Evolutionary conservation across 1,139 yeast species (phyloP).

Genomic region (Suhomyces anneliseae): DNA sequence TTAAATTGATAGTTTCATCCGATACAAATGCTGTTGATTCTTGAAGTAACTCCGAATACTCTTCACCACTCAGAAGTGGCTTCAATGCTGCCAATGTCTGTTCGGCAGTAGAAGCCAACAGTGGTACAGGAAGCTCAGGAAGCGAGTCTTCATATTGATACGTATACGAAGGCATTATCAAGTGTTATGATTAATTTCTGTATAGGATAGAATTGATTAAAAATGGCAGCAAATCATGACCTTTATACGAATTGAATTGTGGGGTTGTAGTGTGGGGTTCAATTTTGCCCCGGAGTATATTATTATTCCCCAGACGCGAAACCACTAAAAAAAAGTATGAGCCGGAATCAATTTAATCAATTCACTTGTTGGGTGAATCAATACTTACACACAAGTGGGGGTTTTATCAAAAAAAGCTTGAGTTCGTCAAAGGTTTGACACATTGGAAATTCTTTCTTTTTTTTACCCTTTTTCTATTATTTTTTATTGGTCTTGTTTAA

Average conservation of each 20-base stretch:
- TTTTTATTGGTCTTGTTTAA: too few species aligned
- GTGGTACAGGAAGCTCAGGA: constrained; percentile 58
- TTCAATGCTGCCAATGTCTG: constrained; percentile 50
- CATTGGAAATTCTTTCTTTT: too few species aligned
- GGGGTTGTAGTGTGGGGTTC: constrained; percentile 7
- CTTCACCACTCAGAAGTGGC: constrained; percentile 49
- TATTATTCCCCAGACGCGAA: too few species aligned
- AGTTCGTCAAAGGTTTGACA: too few species aligned
- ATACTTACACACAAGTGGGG: too few species aligned
- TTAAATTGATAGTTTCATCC: constrained; percentile 38
- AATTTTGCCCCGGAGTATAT: not conserved
- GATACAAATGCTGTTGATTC: constrained; percentile 48
- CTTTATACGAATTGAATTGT: not conserved
- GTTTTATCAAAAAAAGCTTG: too few species aligned
- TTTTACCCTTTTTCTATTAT: too few species aligned
- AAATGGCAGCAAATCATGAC: not conserved
- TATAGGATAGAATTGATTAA: not conserved
- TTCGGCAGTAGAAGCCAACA: constrained; percentile 41
- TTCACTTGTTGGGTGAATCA: too few species aligned
- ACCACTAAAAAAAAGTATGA: too few species aligned
- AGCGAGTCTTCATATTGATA: constrained; percentile 28
- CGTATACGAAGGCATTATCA: constrained; percentile 3
- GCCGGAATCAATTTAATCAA: too few species aligned
- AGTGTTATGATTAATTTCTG: too few species aligned
- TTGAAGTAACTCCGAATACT: constrained; percentile 36